phyloP scores from a whole-genome alignment of 768 basidiomycete genomes.

The Amylocystis lapponica region DNA sequence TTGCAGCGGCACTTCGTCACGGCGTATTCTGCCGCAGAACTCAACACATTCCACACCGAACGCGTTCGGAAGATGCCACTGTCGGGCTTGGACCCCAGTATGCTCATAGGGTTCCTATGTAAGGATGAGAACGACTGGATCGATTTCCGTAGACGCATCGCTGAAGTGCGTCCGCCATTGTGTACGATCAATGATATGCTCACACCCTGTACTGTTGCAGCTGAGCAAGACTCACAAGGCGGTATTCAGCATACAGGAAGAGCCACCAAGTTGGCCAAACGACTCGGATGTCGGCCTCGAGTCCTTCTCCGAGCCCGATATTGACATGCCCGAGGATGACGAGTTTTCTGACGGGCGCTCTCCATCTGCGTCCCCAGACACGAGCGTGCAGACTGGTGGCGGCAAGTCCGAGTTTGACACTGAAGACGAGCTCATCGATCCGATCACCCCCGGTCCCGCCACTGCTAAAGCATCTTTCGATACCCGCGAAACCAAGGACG shows the following conservation, averaged over 20 bases:
- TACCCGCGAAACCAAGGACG: conserved; percentile 16
- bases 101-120: conserved; percentile 92
- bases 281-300: conserved; percentile 78
- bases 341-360: conserved; percentile 43
- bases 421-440: conserved; percentile 67
- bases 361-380: conserved; percentile 33
- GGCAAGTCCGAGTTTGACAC: conserved; percentile 58
- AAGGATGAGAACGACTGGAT: conserved; percentile 80
- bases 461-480: conserved; percentile 20
- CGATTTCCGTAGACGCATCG: conserved; percentile 69
- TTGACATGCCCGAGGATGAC: conserved; percentile 52
- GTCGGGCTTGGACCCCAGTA: conserved; percentile 88
- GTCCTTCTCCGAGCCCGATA: conserved; percentile 75
- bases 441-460: conserved; percentile 61
- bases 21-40: conserved; percentile 67
- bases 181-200: conserved; percentile 2
- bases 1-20: conserved; percentile 59
- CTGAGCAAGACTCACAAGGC: conserved; percentile 43
- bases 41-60: conserved; percentile 96
- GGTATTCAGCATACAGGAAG: conserved; percentile 85
- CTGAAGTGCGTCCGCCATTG: conserved; percentile 50
- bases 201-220: conserved; percentile 20
- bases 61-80: conserved; percentile 92
- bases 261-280: conserved; percentile 78
- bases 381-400: conserved; percentile 27